Evolutionary conservation across 2,329 filamentous ascomycete genomes (phyloP).

Genomic region (Trichoderma atroviride): DNA sequence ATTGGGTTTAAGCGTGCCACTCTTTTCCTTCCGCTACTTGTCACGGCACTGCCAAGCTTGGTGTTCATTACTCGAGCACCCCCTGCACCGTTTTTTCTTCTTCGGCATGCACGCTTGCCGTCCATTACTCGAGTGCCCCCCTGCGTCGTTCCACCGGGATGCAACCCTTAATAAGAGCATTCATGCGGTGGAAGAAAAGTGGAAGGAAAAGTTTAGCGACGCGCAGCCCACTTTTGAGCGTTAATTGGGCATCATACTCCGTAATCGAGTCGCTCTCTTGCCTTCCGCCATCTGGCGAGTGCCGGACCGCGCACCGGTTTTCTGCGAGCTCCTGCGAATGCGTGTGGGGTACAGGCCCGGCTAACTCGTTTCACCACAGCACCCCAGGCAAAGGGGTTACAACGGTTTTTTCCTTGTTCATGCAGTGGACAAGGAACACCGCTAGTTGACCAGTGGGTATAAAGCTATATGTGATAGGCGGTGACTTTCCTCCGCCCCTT

Average conservation of each 20-base stretch:
- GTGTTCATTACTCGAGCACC: slow-evolving; percentile 19
- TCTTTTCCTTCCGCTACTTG: background rate
- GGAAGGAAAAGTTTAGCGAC: background rate
- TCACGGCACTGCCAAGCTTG: background rate
- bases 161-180: slow-evolving; percentile 12
- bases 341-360: background rate
- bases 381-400: slow-evolving; percentile 8
- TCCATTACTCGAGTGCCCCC: slow-evolving; percentile 18
- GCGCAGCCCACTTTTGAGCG: background rate
- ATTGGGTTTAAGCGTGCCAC: background rate
- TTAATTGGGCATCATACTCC: background rate
- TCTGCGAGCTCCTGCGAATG: background rate
- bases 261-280: background rate
- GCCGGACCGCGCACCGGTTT: background rate
- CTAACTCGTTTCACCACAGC: slow-evolving; percentile 16
- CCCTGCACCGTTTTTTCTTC: background rate
- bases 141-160: background rate
- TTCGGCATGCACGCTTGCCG: background rate
- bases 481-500: background rate
- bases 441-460: background rate
- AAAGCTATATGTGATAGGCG: background rate
- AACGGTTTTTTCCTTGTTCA: background rate
- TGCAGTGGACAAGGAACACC: background rate
- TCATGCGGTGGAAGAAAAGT: background rate
- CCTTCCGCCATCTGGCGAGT: background rate